Evolutionary conservation across 495 filamentous ascomycete genomes (phyloP), one percentile per base, ranked within the genome.

Genomic region (Niebla homalea): DNA sequence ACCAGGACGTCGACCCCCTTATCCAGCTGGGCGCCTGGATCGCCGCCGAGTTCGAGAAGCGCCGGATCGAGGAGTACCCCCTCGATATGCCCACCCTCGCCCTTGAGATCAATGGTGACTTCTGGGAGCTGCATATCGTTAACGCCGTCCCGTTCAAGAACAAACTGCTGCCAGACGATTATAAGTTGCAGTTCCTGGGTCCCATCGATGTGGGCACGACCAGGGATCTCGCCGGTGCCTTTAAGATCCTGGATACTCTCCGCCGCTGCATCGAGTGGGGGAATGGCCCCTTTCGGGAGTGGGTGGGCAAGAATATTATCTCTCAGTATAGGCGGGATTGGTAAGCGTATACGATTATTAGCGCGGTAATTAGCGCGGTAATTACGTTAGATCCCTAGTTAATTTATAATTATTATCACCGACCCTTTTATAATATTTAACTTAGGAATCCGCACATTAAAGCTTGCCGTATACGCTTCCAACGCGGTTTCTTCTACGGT

Each of bases 21-120:
- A 44, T 54, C 26, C 46, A 46, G 22, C 20, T 54, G 0, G 52
- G 32, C 10, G 23, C 46, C 12, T 54, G 38, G 46, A 15, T 37
- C 3, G 46, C 52, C 19, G 46, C 38, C 2, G 46, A 42, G n/a
- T 50, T 46, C 22, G 19, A 19, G 15, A 54, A 54, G 40, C 46
- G 40, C 4, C 20, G n/a, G 26, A 18, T 10, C 2, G 18, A 54
- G 23, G 46, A 38, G 5, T 50, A 49, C 12, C 35, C 15, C 26
- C 37, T 36, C 7, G 15, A 49, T 14, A 44, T 49, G 26, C 52
- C 47, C 16, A 36, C 50, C 21, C 32, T 49, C 5, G 47, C 41
- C 1, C n/a, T 49, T 4, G 46, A 44, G 7, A 45, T 54, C 18
- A 35, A 43, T 11, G 52, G 52, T 16, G 46, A 54, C 38, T 3